Conservation (phyloP, 108 stramenopile species). For the Chaetoceros tenuissimus region DNA sequence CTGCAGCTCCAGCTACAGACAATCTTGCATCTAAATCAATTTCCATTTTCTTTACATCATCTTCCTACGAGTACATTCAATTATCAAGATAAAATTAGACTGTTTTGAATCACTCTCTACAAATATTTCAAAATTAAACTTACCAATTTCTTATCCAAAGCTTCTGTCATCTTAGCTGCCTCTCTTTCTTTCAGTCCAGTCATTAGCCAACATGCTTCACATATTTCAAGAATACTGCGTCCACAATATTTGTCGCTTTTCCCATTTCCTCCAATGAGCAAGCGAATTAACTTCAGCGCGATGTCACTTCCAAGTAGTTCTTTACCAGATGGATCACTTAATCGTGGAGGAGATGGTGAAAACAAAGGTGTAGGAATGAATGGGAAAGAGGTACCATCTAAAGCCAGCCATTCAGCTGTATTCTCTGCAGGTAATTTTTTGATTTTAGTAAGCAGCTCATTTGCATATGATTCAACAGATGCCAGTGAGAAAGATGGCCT, state of each 20-base stretch:
- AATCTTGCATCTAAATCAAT: conserved; percentile 52
- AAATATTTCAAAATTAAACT: conserved; percentile 1
- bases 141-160: conserved; percentile 45
- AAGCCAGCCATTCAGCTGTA: conserved; percentile 72
- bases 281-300: conserved; percentile 44
- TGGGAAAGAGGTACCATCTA: conserved; percentile 66
- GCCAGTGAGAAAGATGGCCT: conserved; percentile 17
- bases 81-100: background rate
- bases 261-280: conserved; percentile 35
- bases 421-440: conserved; percentile 64
- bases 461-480: conserved; percentile 48
- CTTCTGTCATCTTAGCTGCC: conserved; percentile 25
- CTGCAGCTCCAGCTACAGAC: conserved; percentile 60
- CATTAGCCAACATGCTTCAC: conserved; percentile 71
- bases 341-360: conserved; percentile 64
- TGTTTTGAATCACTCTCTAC: background rate
- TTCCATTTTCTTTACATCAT: conserved; percentile 21
- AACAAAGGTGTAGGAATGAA: conserved; percentile 60
- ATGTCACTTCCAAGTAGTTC: conserved; percentile 65
- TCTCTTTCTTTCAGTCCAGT: conserved; percentile 64
- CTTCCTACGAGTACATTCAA: background rate
- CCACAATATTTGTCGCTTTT: conserved; percentile 38
- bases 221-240: conserved; percentile 45
- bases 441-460: conserved; percentile 29
- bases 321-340: conserved; percentile 75